Evolutionary conservation across 176 grass and related monocot species (phyloP).

Genomic region (Eleusine coracana): DNA sequence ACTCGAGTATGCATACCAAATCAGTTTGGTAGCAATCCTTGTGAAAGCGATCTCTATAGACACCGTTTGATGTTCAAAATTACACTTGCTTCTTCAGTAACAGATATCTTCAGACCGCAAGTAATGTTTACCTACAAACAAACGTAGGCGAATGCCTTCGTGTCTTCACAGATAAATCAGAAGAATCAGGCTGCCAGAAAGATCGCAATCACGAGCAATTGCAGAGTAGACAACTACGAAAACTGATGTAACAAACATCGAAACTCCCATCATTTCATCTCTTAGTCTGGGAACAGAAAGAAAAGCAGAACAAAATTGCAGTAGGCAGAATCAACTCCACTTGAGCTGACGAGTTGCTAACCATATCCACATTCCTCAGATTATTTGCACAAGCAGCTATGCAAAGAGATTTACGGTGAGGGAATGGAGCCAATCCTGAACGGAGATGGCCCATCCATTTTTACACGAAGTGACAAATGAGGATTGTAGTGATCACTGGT

Average conservation of each 20-base stretch:
- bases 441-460: slow-evolving; percentile 56
- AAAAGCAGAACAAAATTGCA: slow-evolving; percentile 29
- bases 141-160: background rate
- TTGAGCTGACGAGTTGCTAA: slow-evolving; percentile 38
- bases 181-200: background rate
- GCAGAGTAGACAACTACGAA: background rate
- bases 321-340: slow-evolving; percentile 41
- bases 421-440: slow-evolving; percentile 54
- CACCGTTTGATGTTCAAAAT: background rate
- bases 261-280: background rate
- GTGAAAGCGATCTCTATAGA: background rate
- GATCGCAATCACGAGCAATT: background rate
- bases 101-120: background rate
- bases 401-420: slow-evolving; percentile 40
- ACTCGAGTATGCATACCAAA: background rate
- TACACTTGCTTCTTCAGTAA: background rate
- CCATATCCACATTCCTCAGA: slow-evolving; percentile 53
- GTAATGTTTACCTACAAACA: background rate
- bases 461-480: slow-evolving; percentile 49
- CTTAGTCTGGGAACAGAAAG: background rate
- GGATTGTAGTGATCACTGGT: slow-evolving; percentile 46
- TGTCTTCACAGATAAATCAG: background rate
- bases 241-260: background rate
- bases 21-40: background rate
- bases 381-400: slow-evolving; percentile 55